phyloP scores from a whole-genome alignment of 768 basidiomycete species.

The Leccinellum luteum region DNA sequence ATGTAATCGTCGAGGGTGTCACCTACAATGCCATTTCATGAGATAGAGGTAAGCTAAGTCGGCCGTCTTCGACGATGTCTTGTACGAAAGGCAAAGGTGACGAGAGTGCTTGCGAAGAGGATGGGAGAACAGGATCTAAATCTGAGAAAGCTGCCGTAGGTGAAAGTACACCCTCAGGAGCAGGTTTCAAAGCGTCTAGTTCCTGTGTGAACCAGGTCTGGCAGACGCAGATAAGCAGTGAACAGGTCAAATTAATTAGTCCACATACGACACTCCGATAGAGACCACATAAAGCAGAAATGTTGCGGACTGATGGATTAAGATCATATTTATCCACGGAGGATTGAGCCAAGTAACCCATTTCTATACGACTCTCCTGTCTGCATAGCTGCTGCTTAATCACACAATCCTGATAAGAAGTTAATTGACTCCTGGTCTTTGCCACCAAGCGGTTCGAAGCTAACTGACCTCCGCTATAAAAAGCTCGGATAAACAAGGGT shows the following conservation, averaged over 20 bases:
- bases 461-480: conserved; percentile 48
- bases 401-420: conserved; percentile 34
- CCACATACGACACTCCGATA: conserved; percentile 81
- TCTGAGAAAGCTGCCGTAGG: conserved; percentile 46
- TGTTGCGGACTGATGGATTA: conserved; percentile 65
- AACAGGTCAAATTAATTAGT: background rate
- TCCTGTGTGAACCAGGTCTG: conserved; percentile 86
- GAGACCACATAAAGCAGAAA: conserved; percentile 72
- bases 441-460: background rate
- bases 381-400: conserved; percentile 57
- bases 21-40: conserved; percentile 86
- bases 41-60: conserved; percentile 73
- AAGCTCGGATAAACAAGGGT: conserved; percentile 67
- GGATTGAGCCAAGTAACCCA: conserved; percentile 57
- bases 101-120: conserved; percentile 43
- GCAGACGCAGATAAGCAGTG: conserved; percentile 6
- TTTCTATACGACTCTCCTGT: conserved; percentile 80
- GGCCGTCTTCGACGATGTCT: conserved; percentile 40
- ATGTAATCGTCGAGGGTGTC: background rate
- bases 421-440: conserved; percentile 3
- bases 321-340: conserved; percentile 61
- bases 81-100: conserved; percentile 45
- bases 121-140: conserved; percentile 46
- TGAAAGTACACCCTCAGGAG: conserved; percentile 47
- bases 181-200: conserved; percentile 63